Evolutionary conservation across 768 basidiomycete species (phyloP).

Genomic region (Tylopilus cervinicoccineus): DNA sequence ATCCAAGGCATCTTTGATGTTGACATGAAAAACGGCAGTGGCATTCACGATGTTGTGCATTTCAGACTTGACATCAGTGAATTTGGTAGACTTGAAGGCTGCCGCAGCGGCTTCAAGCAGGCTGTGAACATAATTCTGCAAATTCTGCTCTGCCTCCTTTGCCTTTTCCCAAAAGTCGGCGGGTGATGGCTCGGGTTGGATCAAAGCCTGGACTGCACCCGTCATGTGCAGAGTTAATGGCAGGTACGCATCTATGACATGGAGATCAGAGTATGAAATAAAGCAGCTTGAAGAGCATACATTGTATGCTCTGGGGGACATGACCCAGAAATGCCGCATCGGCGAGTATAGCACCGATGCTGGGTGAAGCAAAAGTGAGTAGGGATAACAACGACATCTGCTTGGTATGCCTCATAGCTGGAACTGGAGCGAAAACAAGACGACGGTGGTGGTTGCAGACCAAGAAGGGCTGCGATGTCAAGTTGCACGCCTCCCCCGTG

Average conservation of each 20-base stretch:
- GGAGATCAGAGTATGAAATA: neutral
- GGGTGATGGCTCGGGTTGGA: neutral
- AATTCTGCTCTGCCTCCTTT: neutral
- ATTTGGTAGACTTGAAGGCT: constrained; percentile 3
- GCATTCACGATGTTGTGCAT: constrained; percentile 11
- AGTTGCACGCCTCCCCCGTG: no score
- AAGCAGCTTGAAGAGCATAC: neutral
- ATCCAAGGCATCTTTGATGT: constrained; percentile 7
- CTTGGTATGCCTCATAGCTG: neutral
- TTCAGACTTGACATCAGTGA: constrained; percentile 1
- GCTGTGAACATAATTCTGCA: constrained; percentile 3
- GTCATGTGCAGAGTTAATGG: neutral
- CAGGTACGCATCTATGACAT: no score
- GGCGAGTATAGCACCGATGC: neutral
- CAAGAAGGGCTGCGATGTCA: no score
- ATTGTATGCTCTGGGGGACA: constrained; percentile 2
- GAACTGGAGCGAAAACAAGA: neutral
- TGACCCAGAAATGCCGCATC: neutral
- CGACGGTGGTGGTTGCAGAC: no score
- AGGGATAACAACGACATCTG: neutral
- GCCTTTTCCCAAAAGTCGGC: constrained; percentile 13
- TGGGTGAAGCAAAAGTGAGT: neutral
- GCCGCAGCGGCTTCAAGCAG: constrained; percentile 1
- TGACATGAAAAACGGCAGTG: constrained; percentile 11
- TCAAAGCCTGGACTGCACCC: neutral